Conservation (phyloP, 2,329 filamentous ascomycete species). For the Daldinia eschscholtzii region DNA sequence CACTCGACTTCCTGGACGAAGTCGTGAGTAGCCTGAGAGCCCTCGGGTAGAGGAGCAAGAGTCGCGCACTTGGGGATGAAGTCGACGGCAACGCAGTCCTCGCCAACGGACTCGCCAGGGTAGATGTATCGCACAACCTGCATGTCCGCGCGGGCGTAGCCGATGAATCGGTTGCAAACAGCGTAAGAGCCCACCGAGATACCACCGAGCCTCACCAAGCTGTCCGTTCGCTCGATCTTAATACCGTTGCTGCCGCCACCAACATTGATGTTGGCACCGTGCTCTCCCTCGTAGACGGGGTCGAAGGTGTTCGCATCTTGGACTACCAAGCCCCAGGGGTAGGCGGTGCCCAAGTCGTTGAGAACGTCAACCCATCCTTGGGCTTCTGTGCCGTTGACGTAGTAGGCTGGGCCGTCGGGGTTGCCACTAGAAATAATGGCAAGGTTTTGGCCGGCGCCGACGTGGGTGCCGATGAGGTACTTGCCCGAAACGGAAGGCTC, state of each 20-base stretch:
- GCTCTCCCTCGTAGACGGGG: conserved; percentile 27
- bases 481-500: conserved; percentile 25
- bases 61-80: conserved; percentile 31
- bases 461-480: conserved; percentile 23
- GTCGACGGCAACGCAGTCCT: conserved; percentile 25
- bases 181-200: conserved; percentile 14
- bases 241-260: conserved; percentile 30
- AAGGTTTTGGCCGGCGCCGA: conserved; percentile 34
- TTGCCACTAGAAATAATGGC: neutral
- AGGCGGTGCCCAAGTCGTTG: conserved; percentile 29
- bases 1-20: conserved; percentile 38
- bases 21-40: conserved; percentile 24
- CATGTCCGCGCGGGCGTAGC: conserved; percentile 10
- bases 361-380: conserved; percentile 21
- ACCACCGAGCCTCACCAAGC: conserved; percentile 6
- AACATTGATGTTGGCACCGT: conserved; percentile 30
- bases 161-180: conserved; percentile 28
- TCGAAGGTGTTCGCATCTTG: conserved; percentile 9
- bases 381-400: conserved; percentile 28
- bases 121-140: conserved; percentile 32
- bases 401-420: conserved; percentile 24
- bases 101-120: conserved; percentile 28
- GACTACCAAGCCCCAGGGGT: conserved; percentile 31
- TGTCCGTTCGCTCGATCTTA: neutral
- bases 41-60: conserved; percentile 26